phyloP scores from a whole-genome alignment of 176 grass and related monocot genomes.

The Tillandsia leiboldiana region DNA sequence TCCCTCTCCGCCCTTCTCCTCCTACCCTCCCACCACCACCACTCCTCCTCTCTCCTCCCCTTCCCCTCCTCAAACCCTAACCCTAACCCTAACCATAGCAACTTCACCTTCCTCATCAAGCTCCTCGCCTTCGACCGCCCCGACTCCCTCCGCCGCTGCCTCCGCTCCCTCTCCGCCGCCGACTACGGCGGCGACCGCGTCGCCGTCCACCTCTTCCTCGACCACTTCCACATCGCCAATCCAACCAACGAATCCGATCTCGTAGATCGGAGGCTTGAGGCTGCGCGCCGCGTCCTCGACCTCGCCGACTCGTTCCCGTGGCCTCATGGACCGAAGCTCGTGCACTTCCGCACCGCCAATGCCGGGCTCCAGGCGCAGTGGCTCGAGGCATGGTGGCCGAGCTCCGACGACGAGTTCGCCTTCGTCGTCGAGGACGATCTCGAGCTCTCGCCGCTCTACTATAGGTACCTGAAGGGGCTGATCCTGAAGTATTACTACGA shows the following conservation, averaged over 20 bases:
- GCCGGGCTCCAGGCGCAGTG: constrained; percentile 87
- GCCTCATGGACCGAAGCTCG: constrained; percentile 61
- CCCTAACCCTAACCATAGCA: constrained; percentile 20
- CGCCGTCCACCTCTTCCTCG: constrained; percentile 62
- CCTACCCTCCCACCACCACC: constrained; percentile 26
- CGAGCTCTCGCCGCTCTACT: constrained; percentile 77
- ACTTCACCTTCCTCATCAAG: constrained; percentile 69
- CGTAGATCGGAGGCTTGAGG: constrained; percentile 22
- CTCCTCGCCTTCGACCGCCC: constrained; percentile 74
- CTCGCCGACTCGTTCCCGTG: constrained; percentile 48
- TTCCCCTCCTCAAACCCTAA: not conserved
- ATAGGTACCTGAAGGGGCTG: constrained; percentile 55
- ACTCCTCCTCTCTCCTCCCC: constrained; percentile 15
- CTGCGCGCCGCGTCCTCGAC: constrained; percentile 47
- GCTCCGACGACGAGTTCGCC: constrained; percentile 81
- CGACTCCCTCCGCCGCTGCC: constrained; percentile 59
- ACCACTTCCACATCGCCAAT: constrained; percentile 43
- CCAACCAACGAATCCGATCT: not conserved
- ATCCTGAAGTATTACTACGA: constrained; percentile 84
- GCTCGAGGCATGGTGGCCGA: constrained; percentile 95
- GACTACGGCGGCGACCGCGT: constrained; percentile 72
- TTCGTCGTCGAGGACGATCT: constrained; percentile 96
- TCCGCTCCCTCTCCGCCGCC: constrained; percentile 63
- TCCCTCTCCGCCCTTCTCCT: constrained; percentile 26
- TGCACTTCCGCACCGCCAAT: constrained; percentile 61